These are phyloP conservation scores for Plasmodium ovale DNA, from an alignment of 169 alveolate species.

Conservation along the genomic window DNA sequence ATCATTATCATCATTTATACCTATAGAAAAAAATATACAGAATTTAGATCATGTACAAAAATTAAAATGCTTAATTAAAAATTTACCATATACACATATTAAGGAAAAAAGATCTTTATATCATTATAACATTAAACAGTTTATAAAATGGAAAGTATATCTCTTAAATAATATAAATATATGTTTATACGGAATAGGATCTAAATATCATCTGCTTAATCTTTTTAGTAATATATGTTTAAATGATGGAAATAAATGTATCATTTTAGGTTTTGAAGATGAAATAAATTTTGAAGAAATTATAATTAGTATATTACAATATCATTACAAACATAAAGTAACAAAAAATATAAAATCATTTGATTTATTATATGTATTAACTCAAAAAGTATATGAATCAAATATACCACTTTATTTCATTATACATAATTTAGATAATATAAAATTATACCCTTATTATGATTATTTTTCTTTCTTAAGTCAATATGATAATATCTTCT, in stretches of 20 bases:
- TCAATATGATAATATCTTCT: slow-evolving; percentile 48
- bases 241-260: slow-evolving; percentile 69
- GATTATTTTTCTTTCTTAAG: slow-evolving; percentile 62
- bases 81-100: slow-evolving; percentile 58
- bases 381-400: slow-evolving; percentile 36
- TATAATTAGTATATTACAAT: slow-evolving; percentile 42
- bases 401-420: slow-evolving; percentile 59
- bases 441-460: slow-evolving; percentile 62
- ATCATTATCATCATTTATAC: slow-evolving; percentile 48
- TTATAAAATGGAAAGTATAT: slow-evolving; percentile 67
- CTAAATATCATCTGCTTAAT: slow-evolving; percentile 63
- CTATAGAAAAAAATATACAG: slow-evolving; percentile 54
- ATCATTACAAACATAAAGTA: slow-evolving; percentile 54
- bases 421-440: slow-evolving; percentile 61
- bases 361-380: slow-evolving; percentile 58
- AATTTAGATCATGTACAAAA: slow-evolving; percentile 58
- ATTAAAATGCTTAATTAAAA: slow-evolving; percentile 46
- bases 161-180: slow-evolving; percentile 63
- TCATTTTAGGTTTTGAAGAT: slow-evolving; percentile 53
- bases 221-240: slow-evolving; percentile 48
- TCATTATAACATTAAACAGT: slow-evolving; percentile 62
- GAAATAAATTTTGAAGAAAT: slow-evolving; percentile 70
- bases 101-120: slow-evolving; percentile 63
- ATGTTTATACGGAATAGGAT: slow-evolving; percentile 63
- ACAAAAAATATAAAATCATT: slow-evolving; percentile 53